Evolutionary conservation across 306 rosid genomes (phyloP).

Genomic region (Citrullus amarus): DNA sequence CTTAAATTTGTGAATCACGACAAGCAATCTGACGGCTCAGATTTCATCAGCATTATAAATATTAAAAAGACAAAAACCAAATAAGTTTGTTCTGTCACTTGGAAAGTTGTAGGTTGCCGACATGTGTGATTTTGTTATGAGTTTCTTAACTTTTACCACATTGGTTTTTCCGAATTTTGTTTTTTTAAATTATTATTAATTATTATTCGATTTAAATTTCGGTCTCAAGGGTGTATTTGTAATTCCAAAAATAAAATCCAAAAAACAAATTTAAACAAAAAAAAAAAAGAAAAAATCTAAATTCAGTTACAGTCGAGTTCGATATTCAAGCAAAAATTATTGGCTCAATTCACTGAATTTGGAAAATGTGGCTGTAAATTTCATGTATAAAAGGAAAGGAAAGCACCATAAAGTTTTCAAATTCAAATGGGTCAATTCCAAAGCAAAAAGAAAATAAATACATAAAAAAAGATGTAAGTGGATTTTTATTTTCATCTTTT

Average conservation of each 20-base stretch:
- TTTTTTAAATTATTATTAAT: not conserved
- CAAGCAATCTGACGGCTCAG: conserved; percentile 19
- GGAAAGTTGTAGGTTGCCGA: conserved; percentile 21
- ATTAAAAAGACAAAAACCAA: conserved; percentile 15
- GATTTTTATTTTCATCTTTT: not conserved
- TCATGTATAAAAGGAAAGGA: not conserved
- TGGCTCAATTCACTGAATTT: not conserved
- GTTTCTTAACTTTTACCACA: conserved; percentile 15
- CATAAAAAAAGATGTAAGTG: not conserved
- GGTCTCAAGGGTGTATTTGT: conserved; percentile 17
- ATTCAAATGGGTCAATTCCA: not conserved
- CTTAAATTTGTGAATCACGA: conserved; percentile 22
- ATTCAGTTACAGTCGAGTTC: not conserved
- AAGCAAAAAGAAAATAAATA: no score
- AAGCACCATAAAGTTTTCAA: not conserved
- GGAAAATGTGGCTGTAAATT: not conserved
- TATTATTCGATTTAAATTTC: no score
- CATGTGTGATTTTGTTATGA: conserved; percentile 13
- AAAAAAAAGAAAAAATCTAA: not conserved
- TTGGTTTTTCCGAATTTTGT: conserved; percentile 28
- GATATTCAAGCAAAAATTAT: not conserved
- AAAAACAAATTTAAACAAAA: no score
- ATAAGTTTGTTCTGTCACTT: conserved; percentile 18
- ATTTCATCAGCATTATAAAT: not conserved
- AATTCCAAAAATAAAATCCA: not conserved